Conservation (phyloP, 2,329 filamentous ascomycete species). For the Calonectria leucothoes region DNA sequence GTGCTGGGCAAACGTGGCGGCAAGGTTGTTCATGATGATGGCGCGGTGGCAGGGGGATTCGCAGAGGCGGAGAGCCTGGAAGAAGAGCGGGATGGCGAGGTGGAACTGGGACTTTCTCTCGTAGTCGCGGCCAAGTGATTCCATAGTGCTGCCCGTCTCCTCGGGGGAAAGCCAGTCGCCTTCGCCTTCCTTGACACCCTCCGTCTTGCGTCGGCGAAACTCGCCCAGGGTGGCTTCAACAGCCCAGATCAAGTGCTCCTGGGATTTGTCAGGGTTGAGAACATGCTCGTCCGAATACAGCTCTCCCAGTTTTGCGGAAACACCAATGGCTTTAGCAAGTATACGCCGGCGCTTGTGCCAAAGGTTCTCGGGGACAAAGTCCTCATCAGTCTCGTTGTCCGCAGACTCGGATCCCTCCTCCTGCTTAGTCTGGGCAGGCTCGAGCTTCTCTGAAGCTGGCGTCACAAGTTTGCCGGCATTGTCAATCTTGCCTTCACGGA, state of each 20-base stretch:
- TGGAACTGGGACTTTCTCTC: slow-evolving; percentile 79
- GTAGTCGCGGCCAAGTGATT: slow-evolving; percentile 83
- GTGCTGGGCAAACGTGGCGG: slow-evolving; percentile 78
- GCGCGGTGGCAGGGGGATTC: slow-evolving; percentile 79
- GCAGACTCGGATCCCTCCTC: slow-evolving; percentile 22
- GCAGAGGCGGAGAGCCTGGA: slow-evolving; percentile 82
- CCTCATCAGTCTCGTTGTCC: slow-evolving; percentile 39
- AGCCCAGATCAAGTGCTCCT: slow-evolving; percentile 80
- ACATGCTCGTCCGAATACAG: slow-evolving; percentile 84
- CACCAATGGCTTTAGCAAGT: slow-evolving; percentile 78
- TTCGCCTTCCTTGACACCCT: slow-evolving; percentile 77
- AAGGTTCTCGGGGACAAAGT: slow-evolving; percentile 56
- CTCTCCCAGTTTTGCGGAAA: slow-evolving; percentile 86
- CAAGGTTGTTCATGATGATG: slow-evolving; percentile 87
- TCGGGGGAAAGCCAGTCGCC: slow-evolving; percentile 77
- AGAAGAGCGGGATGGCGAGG: slow-evolving; percentile 85
- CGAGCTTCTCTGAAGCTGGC: slow-evolving; percentile 23
- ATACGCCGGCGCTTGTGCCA: slow-evolving; percentile 73
- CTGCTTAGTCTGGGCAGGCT: slow-evolving; percentile 11
- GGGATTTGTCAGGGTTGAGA: slow-evolving; percentile 77
- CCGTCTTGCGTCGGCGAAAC: slow-evolving; percentile 71
- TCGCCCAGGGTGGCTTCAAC: slow-evolving; percentile 85
- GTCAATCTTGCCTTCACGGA: slow-evolving; percentile 59
- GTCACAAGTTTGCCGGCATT: slow-evolving; percentile 50
- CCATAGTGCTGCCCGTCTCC: slow-evolving; percentile 79